These are phyloP conservation scores for Pichia nakasei DNA, from an alignment of 805 yeast genomes.

Conservation along the genomic window DNA sequence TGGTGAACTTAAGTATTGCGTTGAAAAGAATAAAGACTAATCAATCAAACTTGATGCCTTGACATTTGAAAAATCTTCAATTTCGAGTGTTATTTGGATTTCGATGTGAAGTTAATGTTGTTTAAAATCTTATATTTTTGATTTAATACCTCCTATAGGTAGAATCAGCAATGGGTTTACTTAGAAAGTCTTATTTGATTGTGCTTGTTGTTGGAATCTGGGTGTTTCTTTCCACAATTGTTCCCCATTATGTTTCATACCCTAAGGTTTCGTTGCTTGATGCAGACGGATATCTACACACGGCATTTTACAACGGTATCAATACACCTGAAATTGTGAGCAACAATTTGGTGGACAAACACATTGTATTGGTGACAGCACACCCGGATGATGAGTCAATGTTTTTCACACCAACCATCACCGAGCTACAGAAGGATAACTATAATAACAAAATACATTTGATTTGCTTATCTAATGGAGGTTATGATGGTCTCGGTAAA, in stretches of 20 bases:
- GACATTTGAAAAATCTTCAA: no score
- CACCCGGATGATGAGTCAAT: conserved; percentile 99
- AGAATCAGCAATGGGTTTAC: conserved; percentile 1
- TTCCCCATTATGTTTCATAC: conserved; percentile 5
- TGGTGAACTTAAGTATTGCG: no score
- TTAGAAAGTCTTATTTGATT: conserved; percentile 1
- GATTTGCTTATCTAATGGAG: conserved; percentile 71
- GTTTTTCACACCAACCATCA: conserved; percentile 83
- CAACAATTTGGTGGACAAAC: conserved; percentile 15
- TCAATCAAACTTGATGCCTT: no score
- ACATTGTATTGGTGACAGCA: conserved; percentile 47
- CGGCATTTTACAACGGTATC: conserved; percentile 15
- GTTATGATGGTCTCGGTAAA: conserved; percentile 64
- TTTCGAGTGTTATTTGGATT: no score
- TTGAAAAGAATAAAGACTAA: no score
- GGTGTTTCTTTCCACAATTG: conserved; percentile 7
- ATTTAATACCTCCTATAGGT: neutral
- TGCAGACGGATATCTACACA: conserved; percentile 15
- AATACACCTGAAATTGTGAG: conserved; percentile 16
- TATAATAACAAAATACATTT: conserved; percentile 46
- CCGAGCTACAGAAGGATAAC: conserved; percentile 38
- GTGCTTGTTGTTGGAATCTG: conserved; percentile 3
- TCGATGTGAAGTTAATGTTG: no score
- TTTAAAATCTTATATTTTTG: no score
- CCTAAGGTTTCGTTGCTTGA: neutral